phyloP scores from a whole-genome alignment of 768 basidiomycete genomes.

The Lepiota venenata region DNA sequence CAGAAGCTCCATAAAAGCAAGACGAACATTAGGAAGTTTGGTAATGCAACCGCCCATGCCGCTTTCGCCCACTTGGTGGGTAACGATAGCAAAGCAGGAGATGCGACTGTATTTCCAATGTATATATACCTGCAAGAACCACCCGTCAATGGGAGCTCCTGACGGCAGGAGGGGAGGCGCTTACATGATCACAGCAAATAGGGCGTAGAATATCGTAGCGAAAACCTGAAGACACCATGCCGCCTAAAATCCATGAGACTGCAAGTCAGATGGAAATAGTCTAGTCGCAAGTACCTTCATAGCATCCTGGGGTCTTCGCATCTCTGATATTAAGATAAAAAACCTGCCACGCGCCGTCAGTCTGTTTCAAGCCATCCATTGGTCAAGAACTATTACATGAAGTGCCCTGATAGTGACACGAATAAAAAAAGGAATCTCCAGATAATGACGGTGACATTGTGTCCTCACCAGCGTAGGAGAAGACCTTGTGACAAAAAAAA shows the following conservation, averaged over 20 bases:
- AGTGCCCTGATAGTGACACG: neutral
- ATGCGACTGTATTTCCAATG: slow-evolving; percentile 42
- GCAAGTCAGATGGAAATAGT: neutral
- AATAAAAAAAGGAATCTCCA: neutral
- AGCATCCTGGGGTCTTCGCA: slow-evolving; percentile 46
- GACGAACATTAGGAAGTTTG: slow-evolving; percentile 48
- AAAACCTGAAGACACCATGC: slow-evolving; percentile 55
- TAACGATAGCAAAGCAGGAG: slow-evolving; percentile 44
- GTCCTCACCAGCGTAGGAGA: slow-evolving; percentile 5
- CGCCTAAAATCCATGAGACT: slow-evolving; percentile 27
- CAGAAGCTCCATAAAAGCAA: neutral
- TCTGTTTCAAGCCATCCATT: no score
- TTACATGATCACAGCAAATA: slow-evolving; percentile 40
- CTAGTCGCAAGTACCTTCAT: slow-evolving; percentile 43
- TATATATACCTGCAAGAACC: slow-evolving; percentile 35
- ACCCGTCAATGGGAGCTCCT: neutral
- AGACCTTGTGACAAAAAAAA: slow-evolving; percentile 1
- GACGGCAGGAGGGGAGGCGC: neutral
- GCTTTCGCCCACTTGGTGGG: slow-evolving; percentile 48
- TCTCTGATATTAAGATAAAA: slow-evolving; percentile 57
- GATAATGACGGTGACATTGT: no score
- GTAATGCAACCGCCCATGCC: slow-evolving; percentile 44
- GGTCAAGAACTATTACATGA: neutral
- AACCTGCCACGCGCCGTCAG: slow-evolving; percentile 30
- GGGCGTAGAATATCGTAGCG: slow-evolving; percentile 44